Conservation (phyloP, 306 rosid species). For the Dalbergia cultrata region DNA sequence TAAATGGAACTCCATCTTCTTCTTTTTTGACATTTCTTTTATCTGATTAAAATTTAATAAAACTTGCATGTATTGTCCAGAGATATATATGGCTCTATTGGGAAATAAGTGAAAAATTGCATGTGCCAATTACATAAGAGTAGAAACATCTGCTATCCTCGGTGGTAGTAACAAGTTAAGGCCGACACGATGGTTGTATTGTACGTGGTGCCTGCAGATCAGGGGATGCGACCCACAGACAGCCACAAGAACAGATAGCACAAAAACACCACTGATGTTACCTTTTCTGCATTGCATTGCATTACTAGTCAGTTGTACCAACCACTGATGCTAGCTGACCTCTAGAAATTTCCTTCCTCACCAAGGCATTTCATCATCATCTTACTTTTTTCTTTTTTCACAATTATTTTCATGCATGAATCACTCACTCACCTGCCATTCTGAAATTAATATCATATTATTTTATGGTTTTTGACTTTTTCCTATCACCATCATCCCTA, state of each 20-base stretch:
- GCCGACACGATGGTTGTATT: neutral
- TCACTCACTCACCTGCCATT: conserved; percentile 42
- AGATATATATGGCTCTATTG: no score
- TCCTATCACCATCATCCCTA: neutral
- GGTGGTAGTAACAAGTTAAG: neutral
- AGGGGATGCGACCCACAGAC: conserved; percentile 11
- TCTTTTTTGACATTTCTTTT: neutral
- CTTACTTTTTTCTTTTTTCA: neutral
- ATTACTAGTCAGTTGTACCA: conserved; percentile 47
- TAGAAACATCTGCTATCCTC: no score
- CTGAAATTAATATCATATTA: neutral
- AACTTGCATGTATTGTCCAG: neutral
- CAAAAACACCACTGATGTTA: neutral
- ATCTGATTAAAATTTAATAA: neutral
- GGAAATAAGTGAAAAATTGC: neutral
- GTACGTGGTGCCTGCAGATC: neutral
- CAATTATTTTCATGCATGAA: conserved; percentile 24
- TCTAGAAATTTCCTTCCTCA: conserved; percentile 44
- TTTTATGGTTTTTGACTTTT: neutral
- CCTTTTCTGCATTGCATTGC: conserved; percentile 7
- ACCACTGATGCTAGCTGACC: conserved; percentile 27
- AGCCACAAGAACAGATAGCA: conserved; percentile 12
- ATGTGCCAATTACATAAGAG: neutral
- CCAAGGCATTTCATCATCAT: conserved; percentile 36
- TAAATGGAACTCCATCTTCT: neutral